Conservation (phyloP, 2,329 filamentous ascomycete species). For the Monosporascus sp. region DNA sequence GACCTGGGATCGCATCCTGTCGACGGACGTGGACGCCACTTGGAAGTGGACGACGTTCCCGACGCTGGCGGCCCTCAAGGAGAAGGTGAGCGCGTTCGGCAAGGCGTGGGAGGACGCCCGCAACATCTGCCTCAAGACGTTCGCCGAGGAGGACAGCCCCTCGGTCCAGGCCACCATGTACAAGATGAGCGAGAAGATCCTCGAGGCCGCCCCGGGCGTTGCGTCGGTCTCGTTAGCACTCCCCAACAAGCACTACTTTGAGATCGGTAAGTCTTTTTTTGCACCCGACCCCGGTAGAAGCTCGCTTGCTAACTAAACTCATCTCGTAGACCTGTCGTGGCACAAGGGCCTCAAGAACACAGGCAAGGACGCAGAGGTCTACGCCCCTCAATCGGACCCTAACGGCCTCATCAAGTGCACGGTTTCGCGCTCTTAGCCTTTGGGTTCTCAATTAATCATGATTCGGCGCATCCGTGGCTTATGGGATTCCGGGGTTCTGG, state of each 20-base stretch:
- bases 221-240: constrained; percentile 74
- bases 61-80: constrained; percentile 60
- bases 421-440: constrained; percentile 54
- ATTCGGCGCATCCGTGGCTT: constrained; percentile 11
- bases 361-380: constrained; percentile 91
- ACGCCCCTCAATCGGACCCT: constrained; percentile 84
- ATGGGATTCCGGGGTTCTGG: background rate
- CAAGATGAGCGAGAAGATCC: constrained; percentile 89
- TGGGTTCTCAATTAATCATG: constrained; percentile 6
- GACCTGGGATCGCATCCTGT: constrained; percentile 91
- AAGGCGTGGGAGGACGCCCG: constrained; percentile 72
- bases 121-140: constrained; percentile 81
- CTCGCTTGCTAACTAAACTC: background rate
- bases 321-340: constrained; percentile 78
- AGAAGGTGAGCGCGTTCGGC: constrained; percentile 64
- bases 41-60: constrained; percentile 81
- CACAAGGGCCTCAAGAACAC: constrained; percentile 94
- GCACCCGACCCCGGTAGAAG: background rate
- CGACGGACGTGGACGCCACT: constrained; percentile 80
- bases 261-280: constrained; percentile 62
- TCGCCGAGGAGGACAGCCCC: constrained; percentile 84
- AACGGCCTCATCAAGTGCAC: constrained; percentile 96
- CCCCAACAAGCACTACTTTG: constrained; percentile 99
- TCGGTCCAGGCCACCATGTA: constrained; percentile 98
- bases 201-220: constrained; percentile 67